Conservation (phyloP, 257 asterid species). For the Lithospermum erythrorhizon region DNA sequence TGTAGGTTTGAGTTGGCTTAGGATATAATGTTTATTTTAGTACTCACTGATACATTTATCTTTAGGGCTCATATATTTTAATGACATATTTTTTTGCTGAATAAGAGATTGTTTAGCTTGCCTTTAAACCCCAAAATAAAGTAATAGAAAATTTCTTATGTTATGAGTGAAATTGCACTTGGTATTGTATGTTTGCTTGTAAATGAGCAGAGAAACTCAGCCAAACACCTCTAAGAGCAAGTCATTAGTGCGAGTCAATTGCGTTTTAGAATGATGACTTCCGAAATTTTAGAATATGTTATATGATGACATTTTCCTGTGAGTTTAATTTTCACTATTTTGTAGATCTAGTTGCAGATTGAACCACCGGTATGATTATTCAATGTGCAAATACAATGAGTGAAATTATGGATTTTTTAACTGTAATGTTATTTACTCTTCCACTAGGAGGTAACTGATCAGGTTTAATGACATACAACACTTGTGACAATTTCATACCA, state of each 20-base stretch:
- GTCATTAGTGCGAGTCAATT: no score
- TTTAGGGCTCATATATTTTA: background rate
- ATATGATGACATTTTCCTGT: no score
- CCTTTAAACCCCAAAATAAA: background rate
- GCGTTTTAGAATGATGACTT: no score
- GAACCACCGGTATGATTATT: background rate
- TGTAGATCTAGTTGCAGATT: background rate
- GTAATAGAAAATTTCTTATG: no score
- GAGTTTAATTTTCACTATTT: no score
- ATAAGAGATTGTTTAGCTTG: no score
- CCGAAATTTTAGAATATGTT: no score
- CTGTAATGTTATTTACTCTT: background rate
- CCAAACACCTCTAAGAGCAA: background rate
- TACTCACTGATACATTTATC: background rate
- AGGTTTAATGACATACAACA: background rate
- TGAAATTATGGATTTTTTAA: background rate
- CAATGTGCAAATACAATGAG: background rate
- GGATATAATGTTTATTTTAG: background rate
- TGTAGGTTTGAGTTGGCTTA: background rate
- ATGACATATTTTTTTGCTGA: no score
- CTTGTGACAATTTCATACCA: background rate
- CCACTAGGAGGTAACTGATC: background rate
- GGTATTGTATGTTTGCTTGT: background rate
- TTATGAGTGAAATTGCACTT: no score
- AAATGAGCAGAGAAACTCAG: background rate